These are phyloP conservation scores for Nepenthes gracilis DNA, from an alignment of 148 eudicot species.

Conservation along the genomic window DNA sequence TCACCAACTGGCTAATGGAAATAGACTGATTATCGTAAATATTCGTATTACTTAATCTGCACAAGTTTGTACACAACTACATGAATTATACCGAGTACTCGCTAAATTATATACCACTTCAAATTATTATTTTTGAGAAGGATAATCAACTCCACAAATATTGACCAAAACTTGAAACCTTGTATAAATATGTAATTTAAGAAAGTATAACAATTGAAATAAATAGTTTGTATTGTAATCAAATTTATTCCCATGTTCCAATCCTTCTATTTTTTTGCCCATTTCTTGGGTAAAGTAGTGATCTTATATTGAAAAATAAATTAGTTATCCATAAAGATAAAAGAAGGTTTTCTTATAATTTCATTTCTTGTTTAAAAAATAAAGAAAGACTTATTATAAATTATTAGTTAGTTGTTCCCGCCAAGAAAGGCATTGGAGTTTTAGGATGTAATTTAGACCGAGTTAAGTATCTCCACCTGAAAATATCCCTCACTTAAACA, in stretches of 20 bases:
- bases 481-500: too few species aligned
- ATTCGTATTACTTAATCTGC: constrained; percentile 14
- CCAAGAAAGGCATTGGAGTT: background rate
- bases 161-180: constrained; percentile 11
- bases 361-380: background rate
- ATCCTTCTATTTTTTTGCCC: constrained; percentile 1
- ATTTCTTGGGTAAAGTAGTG: too few species aligned
- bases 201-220: constrained; percentile 9
- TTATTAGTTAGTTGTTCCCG: background rate
- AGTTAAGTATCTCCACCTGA: too few species aligned
- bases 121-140: constrained; percentile 9
- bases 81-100: background rate
- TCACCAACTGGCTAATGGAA: constrained; percentile 7
- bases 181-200: constrained; percentile 6
- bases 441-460: background rate
- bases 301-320: too few species aligned
- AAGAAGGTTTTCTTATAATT: background rate
- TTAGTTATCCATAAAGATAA: background rate
- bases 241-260: constrained; percentile 1
- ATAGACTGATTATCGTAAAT: constrained; percentile 7
- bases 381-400: background rate
- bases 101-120: constrained; percentile 10
- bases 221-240: constrained; percentile 2
- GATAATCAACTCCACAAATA: constrained; percentile 11
- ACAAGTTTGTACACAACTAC: background rate